Conservation (phyloP, 2,329 filamentous ascomycete species). For the Bisporella sp. region DNA sequence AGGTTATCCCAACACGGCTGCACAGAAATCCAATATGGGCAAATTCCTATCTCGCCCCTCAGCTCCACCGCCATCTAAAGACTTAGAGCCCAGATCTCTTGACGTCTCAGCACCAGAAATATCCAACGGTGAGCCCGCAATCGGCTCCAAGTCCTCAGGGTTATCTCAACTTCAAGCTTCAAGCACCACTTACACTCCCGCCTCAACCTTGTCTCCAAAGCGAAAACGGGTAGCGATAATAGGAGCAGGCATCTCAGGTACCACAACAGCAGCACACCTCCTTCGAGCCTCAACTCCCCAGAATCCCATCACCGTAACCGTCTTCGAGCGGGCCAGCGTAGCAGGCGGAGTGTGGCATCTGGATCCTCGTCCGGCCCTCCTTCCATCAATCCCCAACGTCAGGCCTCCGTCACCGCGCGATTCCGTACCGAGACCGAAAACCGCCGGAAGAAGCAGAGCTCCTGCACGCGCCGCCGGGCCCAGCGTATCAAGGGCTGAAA, state of each 20-base stretch:
- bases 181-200: no score
- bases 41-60: no score
- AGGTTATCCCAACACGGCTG: no score
- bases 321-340: slow-evolving; percentile 43
- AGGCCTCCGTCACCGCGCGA: not conserved
- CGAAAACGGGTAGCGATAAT: slow-evolving; percentile 33
- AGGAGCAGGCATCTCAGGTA: slow-evolving; percentile 41
- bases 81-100: no score
- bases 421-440: not conserved
- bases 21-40: no score
- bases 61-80: no score
- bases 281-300: slow-evolving; percentile 19
- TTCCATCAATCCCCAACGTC: slow-evolving; percentile 1
- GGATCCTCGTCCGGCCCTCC: not conserved
- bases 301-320: slow-evolving; percentile 37
- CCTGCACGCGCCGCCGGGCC: not conserved
- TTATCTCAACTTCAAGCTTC: no score
- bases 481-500: slow-evolving; percentile 1
- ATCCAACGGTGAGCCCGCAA: no score
- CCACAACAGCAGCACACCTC: slow-evolving; percentile 38
- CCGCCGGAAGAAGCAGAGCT: not conserved
- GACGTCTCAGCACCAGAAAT: no score
- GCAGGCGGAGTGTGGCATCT: slow-evolving; percentile 48
- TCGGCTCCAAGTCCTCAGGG: not conserved
- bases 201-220: no score